Evolutionary conservation across 495 filamentous ascomycete genomes (phyloP), one percentile per base, ranked within the genome.

Genomic region (Elasticomyces elasticus): DNA sequence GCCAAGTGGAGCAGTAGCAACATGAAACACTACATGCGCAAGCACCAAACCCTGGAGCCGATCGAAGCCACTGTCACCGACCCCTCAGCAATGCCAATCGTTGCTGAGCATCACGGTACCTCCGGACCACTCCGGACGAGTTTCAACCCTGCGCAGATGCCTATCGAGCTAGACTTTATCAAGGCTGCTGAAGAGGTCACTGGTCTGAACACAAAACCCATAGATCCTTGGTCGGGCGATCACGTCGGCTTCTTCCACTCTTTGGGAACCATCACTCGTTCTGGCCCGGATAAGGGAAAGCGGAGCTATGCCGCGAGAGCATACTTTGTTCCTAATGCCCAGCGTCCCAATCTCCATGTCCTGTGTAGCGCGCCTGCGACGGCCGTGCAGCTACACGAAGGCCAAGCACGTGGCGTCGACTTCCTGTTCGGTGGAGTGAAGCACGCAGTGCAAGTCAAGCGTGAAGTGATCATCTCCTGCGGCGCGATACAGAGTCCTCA

Each of bases 1-100:
- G 2, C 0, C 2, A 28, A 79, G 1, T 83, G 79, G 81, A 74
- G 69, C 31, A 82, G 79, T 78, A 69, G 80, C 5, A 65, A 61
- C 17, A 59, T 80, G 27, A 58, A 74, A 66, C 23, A 52, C 3
- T 62, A 59, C 47, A 59, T 62, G 37, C 49, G 50, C 22, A 62
- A 59, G 55, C 57, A 60, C 31, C 57, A 60, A 31, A 60, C 57
- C 19, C 38, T 60, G 6, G 57, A 60, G 27, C 57, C 57, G 0
- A 60, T 60, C 30, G 35, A 49, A 11, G 55, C 52, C 1, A 25
- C 9, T 15, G 43, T 55, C 10, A 51, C 35, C 10, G 43, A 44
- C 45, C 27, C 22, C n/a, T 23, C 42, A 6, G 44, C 31, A 2
- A 54, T 51, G 46, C 54, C 54, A 4, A 73, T 66, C 52, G 59